A percentile compares a stretch with the other conserved stretches of the same genome.
Conservation (phyloP, 1,139 yeast species). For the Hansenula sp. region DNA sequence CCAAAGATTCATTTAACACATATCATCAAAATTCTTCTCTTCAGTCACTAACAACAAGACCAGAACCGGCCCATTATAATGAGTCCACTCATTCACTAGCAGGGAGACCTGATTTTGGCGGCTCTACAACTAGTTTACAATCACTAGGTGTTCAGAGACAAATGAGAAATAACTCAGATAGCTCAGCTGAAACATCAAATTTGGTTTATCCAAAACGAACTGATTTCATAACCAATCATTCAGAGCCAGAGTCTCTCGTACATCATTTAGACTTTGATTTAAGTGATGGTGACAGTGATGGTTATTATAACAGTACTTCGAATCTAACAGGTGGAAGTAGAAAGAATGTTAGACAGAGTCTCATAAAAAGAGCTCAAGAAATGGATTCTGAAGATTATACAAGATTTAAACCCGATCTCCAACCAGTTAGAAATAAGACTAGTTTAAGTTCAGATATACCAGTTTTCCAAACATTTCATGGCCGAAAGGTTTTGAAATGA, state of each 20-base stretch:
- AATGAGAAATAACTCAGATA: neutral
- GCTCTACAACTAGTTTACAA: neutral
- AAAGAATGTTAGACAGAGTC: constrained; percentile 13
- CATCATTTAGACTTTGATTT: neutral
- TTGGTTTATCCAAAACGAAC: neutral
- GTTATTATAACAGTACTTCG: neutral
- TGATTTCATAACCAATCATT: neutral
- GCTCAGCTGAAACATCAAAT: neutral
- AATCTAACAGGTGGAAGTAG: neutral
- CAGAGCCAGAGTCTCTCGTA: neutral
- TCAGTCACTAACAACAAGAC: neutral
- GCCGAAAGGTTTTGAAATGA: neutral
- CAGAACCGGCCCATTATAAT: neutral
- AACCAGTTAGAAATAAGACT: neutral
- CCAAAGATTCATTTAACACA: no score
- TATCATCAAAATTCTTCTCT: neutral
- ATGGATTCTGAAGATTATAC: constrained; percentile 22
- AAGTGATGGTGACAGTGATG: constrained; percentile 3
- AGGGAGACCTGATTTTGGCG: neutral
- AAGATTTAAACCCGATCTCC: constrained; percentile 7
- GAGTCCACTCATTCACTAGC: neutral
- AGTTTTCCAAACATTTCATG: constrained; percentile 1
- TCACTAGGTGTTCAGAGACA: neutral
- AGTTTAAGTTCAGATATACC: neutral
- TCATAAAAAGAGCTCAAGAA: constrained; percentile 16